These are phyloP conservation scores for Tetrapisispora namnaoensis DNA, from an alignment of 805 yeast species.

Conservation along the genomic window DNA sequence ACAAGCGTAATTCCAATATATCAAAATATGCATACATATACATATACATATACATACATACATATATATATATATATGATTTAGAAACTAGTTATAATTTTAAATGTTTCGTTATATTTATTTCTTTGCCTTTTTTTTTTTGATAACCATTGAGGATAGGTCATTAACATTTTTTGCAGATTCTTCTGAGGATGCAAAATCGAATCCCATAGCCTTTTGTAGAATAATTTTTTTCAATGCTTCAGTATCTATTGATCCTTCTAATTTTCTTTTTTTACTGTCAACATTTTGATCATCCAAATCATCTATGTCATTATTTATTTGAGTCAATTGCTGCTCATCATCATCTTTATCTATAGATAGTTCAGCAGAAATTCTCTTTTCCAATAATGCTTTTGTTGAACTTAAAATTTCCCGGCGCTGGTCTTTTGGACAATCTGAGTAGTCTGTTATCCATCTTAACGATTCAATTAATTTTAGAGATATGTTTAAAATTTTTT, in stretches of 20 bases:
- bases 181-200: conserved; percentile 1
- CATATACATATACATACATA: background rate
- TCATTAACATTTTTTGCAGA: conserved; percentile 40
- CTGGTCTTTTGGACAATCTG: conserved; percentile 16
- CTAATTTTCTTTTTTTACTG: conserved; percentile 25
- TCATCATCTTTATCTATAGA: conserved; percentile 30
- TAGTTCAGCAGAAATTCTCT: conserved; percentile 26
- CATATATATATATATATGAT: background rate
- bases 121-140: conserved; percentile 29
- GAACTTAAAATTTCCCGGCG: conserved; percentile 44
- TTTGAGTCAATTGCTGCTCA: conserved; percentile 41
- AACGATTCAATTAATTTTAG: conserved; percentile 15
- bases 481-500: conserved; percentile 7
- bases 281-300: conserved; percentile 35
- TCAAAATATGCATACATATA: background rate
- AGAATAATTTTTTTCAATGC: conserved; percentile 45
- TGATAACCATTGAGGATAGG: conserved; percentile 52
- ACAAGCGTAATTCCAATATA: no score
- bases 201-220: conserved; percentile 14
- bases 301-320: conserved; percentile 47
- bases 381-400: conserved; percentile 34
- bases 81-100: background rate
- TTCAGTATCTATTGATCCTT: background rate
- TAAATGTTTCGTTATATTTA: background rate
- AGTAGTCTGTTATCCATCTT: conserved; percentile 13